Conservation (phyloP, 805 yeast genomes). For the Kluyveromyces siamensis region DNA sequence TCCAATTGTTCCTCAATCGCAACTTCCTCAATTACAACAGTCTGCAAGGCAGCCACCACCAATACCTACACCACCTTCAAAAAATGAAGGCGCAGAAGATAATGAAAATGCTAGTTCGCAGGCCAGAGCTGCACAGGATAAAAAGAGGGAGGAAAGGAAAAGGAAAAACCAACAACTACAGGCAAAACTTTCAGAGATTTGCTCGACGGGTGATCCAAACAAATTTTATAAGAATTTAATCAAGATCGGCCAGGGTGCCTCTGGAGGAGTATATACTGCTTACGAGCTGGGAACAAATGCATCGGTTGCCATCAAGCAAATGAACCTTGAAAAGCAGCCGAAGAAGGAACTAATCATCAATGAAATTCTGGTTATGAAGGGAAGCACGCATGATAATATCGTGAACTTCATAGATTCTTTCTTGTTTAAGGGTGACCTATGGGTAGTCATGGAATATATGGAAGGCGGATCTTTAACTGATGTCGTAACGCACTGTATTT, state of each 20-base stretch:
- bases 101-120: conserved; percentile 11
- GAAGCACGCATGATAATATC: conserved; percentile 79
- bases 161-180: conserved; percentile 64
- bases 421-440: conserved; percentile 64
- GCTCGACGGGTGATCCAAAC: conserved; percentile 80
- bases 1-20: conserved; percentile 10
- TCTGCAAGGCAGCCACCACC: conserved; percentile 16
- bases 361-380: conserved; percentile 94
- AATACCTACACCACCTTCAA: conserved; percentile 19
- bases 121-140: conserved; percentile 36
- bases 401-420: conserved; percentile 90
- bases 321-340: conserved; percentile 91
- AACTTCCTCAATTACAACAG: conserved; percentile 3
- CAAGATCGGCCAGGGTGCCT: conserved; percentile 96
- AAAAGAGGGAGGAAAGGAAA: conserved; percentile 72
- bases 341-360: conserved; percentile 90
- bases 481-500: conserved; percentile 78
- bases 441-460: conserved; percentile 99
- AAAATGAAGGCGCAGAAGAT: conserved; percentile 6
- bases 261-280: conserved; percentile 94
- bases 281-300: conserved; percentile 45
- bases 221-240: conserved; percentile 54
- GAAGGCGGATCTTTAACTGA: conserved; percentile 97
- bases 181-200: conserved; percentile 62
- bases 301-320: conserved; percentile 90